These are phyloP conservation scores for Pyrenochaeta sp. DNA, from an alignment of 2,329 filamentous ascomycete species.

Conservation along the genomic window DNA sequence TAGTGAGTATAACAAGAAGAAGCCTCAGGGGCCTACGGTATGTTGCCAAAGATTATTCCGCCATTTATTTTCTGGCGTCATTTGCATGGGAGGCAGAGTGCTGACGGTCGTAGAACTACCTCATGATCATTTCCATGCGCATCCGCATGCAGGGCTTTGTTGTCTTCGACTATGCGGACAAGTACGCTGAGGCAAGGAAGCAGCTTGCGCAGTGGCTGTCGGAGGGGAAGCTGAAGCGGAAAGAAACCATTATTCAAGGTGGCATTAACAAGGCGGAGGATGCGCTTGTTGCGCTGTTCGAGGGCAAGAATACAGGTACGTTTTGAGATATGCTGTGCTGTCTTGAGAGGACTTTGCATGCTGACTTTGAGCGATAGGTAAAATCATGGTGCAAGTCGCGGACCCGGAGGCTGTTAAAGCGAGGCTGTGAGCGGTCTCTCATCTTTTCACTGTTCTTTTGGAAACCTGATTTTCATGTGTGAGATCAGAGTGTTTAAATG, in stretches of 20 bases:
- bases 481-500: too few relatives aligned
- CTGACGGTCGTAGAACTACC: slow-evolving; percentile 48
- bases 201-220: slow-evolving; percentile 72
- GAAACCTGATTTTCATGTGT: too few relatives aligned
- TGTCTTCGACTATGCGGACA: slow-evolving; percentile 69
- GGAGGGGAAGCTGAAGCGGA: slow-evolving; percentile 73
- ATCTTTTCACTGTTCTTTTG: too few relatives aligned
- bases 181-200: slow-evolving; percentile 65
- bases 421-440: slow-evolving; percentile 43
- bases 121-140: slow-evolving; percentile 54
- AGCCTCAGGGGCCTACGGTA: slow-evolving; percentile 60
- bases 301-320: slow-evolving; percentile 74
- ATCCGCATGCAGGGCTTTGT: slow-evolving; percentile 66
- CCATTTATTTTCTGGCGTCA: too few relatives aligned
- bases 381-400: slow-evolving; percentile 55
- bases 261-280: slow-evolving; percentile 70
- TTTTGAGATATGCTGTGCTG: slow-evolving; percentile 17
- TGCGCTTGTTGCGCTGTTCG: slow-evolving; percentile 69
- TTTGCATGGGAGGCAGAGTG: too few relatives aligned
- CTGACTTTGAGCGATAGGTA: slow-evolving; percentile 61
- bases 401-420: slow-evolving; percentile 48
- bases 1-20: slow-evolving; percentile 52
- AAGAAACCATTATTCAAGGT: slow-evolving; percentile 75
- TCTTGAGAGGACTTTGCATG: neutral
- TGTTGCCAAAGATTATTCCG: too few relatives aligned